Evolutionary conservation across 768 basidiomycete genomes (phyloP), one percentile per base, ranked within the genome.

Genomic region (Jaapia argillacea): DNA sequence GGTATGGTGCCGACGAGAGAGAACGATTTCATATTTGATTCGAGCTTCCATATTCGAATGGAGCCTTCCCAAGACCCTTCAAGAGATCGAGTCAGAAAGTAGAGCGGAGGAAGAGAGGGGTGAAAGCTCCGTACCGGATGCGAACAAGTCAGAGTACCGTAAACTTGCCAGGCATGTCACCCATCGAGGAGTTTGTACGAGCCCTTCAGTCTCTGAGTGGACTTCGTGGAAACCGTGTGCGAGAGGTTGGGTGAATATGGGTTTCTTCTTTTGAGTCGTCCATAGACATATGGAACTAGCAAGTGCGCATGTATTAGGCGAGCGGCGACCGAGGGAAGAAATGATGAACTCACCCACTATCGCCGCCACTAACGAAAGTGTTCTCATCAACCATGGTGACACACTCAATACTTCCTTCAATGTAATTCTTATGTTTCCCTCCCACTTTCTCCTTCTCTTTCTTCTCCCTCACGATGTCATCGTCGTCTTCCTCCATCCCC

Each of bases 371-470:
- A 27, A 98, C 63, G 58, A 98, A 93, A 4, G 82, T 88, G 25
- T 75, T 76, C 64, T 98, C 94, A 59, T 99, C 96, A 43, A 99
- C 71, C 92, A 98, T 92, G 12, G 86, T 81, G 13, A 94, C 83
- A 51, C 81, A 84, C 44, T 98, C 93, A 41, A 97, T 69, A 53
- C 87, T 91, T 0, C 92, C 94, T 59, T 98, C 96, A 6, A 91
- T 67, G 52, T 82, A 94, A 47, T 58, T 61, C 44, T 63, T 64
- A n/a, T n/a, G n/a, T n/a, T n/a, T n/a, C n/a, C n/a, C n/a, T n/a
- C n/a, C n/a, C n/a, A n/a, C n/a, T n/a, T n/a, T n/a, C 46, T 68
- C 71, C 31, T 69, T 65, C 41, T 53, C 53, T 49, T 44, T 53
- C 56, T 48, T 64, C 36, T 61, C 56, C 42, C 50, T 48, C 44